These are phyloP conservation scores for Yamadazyma sp. DNA, from an alignment of 805 yeast species.

Conservation along the genomic window DNA sequence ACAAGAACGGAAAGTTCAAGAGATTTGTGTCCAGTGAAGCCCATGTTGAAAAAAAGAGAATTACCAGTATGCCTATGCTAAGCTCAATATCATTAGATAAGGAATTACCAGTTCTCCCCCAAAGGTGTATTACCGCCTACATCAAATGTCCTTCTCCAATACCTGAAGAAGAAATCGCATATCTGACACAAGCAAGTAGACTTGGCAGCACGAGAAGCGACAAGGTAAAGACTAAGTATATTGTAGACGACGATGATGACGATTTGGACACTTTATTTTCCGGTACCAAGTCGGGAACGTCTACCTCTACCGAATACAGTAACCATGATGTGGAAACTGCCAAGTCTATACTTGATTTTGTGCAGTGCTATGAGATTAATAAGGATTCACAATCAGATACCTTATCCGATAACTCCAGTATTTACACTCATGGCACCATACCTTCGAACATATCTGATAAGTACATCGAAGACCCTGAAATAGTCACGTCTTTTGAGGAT, in stretches of 20 bases:
- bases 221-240: slow-evolving; percentile 1
- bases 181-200: no score
- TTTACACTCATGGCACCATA: slow-evolving; percentile 5
- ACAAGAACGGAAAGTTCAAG: slow-evolving; percentile 21
- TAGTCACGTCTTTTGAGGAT: not conserved
- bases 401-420: not conserved
- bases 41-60: slow-evolving; percentile 4
- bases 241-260: slow-evolving; percentile 12
- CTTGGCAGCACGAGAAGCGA: not conserved
- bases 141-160: not conserved
- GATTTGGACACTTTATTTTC: slow-evolving; percentile 13
- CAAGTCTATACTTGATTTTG: slow-evolving; percentile 9
- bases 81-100: slow-evolving; percentile 6
- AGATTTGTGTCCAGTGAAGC: slow-evolving; percentile 16
- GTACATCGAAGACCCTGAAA: slow-evolving; percentile 8
- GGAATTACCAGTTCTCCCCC: slow-evolving; percentile 8
- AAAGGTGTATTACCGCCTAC: slow-evolving; percentile 3
- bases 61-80: slow-evolving; percentile 15
- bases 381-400: slow-evolving; percentile 1
- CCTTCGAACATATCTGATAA: slow-evolving; percentile 6
- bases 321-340: slow-evolving; percentile 7
- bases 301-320: slow-evolving; percentile 6
- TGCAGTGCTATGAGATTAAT: slow-evolving; percentile 10
- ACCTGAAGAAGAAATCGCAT: not conserved
- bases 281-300: slow-evolving; percentile 5